phyloP scores from a whole-genome alignment of 2,329 filamentous ascomycete genomes.

The Colletotrichum nymphaeae region DNA sequence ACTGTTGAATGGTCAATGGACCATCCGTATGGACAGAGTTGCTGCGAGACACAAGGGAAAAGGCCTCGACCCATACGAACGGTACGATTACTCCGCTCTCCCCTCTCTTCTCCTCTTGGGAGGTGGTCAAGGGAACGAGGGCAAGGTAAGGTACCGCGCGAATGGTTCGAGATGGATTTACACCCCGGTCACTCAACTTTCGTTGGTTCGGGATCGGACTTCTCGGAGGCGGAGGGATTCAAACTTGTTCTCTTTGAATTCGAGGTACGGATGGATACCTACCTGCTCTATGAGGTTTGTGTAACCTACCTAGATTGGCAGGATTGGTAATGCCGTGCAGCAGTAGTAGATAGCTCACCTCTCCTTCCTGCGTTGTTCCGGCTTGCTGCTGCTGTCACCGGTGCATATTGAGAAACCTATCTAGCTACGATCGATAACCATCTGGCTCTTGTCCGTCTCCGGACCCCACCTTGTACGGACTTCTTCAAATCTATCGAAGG shows the following conservation, averaged over 20 bases:
- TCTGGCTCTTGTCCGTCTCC: neutral
- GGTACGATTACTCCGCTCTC: neutral
- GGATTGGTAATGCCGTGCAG: neutral
- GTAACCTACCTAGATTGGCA: neutral
- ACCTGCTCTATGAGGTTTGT: neutral
- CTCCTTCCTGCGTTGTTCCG: no score
- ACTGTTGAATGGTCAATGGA: no score
- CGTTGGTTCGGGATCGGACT: neutral
- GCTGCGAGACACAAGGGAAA: neutral
- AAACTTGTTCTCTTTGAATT: neutral
- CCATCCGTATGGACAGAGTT: neutral
- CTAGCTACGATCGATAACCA: neutral
- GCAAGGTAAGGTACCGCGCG: conserved; percentile 9
- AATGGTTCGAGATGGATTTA: conserved; percentile 2
- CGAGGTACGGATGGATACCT: no score
- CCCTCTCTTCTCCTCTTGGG: neutral
- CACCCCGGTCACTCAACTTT: neutral
- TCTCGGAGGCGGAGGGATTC: neutral
- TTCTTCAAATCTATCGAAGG: neutral
- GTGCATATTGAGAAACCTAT: neutral
- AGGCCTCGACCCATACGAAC: neutral
- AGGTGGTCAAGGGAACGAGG: no score
- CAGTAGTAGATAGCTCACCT: no score
- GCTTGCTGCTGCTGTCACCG: no score
- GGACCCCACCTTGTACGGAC: neutral